Percentiles rank a stretch among this genome's conserved stretches.
These are phyloP conservation scores for Hortiboletus flavorubellus DNA, from an alignment of 768 basidiomycete genomes.

Conservation along the genomic window DNA sequence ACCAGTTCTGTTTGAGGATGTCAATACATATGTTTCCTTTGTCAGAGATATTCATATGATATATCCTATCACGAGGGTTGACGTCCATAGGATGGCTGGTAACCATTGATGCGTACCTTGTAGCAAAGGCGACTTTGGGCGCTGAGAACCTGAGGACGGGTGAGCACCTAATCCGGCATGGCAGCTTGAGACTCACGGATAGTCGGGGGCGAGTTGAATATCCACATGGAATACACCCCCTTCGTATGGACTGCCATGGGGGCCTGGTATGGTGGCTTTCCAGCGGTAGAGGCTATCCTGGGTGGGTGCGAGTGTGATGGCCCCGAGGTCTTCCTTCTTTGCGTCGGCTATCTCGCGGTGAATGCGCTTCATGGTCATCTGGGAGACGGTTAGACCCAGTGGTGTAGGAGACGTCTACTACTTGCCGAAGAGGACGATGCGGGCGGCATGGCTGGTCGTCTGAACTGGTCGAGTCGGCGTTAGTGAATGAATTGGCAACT, in stretches of 20 bases:
- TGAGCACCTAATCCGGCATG: slow-evolving; percentile 1
- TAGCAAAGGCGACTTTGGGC: slow-evolving; percentile 71
- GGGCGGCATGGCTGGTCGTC: slow-evolving; percentile 23
- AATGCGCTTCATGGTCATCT: slow-evolving; percentile 79
- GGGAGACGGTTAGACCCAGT: slow-evolving; percentile 5
- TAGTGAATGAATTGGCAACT: too few relatives aligned
- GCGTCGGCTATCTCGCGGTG: slow-evolving; percentile 78
- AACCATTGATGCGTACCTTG: slow-evolving; percentile 44
- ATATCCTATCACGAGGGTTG: slow-evolving; percentile 51
- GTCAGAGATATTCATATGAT: slow-evolving; percentile 88
- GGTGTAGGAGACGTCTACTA: not conserved
- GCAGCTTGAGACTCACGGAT: slow-evolving; percentile 52
- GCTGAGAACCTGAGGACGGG: slow-evolving; percentile 61
- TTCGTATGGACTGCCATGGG: slow-evolving; percentile 79
- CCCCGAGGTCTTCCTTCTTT: slow-evolving; percentile 78
- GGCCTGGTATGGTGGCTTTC: slow-evolving; percentile 78
- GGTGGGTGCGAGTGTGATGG: slow-evolving; percentile 63
- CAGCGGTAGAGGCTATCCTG: slow-evolving; percentile 67
- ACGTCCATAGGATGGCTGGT: not conserved
- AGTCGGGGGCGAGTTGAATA: slow-evolving; percentile 65
- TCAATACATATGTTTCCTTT: slow-evolving; percentile 81
- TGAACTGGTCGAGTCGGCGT: not conserved
- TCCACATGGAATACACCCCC: slow-evolving; percentile 72
- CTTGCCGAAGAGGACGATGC: slow-evolving; percentile 24
- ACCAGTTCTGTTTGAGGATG: slow-evolving; percentile 93